A percentile compares a stretch with the other conserved stretches of the same genome.
Conservation (phyloP, 1,284 basidiomycete species). For the Malassezia nana region DNA sequence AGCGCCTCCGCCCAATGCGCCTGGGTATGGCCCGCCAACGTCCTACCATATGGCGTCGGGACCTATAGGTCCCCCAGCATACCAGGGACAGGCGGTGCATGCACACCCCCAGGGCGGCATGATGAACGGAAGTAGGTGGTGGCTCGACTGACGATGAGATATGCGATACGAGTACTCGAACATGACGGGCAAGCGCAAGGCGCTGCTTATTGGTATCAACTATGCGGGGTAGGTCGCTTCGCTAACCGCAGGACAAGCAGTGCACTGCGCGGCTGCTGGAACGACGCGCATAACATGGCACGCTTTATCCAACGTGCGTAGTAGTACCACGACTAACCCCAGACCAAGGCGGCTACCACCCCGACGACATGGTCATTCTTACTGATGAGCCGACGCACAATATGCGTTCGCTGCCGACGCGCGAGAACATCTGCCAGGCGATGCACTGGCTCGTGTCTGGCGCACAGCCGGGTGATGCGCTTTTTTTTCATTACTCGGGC, state of each 20-base stretch:
- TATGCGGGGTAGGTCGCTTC: constrained; percentile 27
- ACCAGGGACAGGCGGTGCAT: constrained; percentile 28
- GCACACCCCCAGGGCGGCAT: constrained; percentile 33
- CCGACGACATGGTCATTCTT: constrained; percentile 47
- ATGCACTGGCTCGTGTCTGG: constrained; percentile 47
- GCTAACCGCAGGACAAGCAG: constrained; percentile 18
- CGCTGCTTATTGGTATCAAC: constrained; percentile 47
- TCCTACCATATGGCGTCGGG: constrained; percentile 21
- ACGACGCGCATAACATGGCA: constrained; percentile 46
- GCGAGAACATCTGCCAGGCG: constrained; percentile 45
- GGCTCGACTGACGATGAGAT: constrained; percentile 7
- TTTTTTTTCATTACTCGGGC: constrained; percentile 47
- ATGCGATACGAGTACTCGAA: constrained; percentile 41
- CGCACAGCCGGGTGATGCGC: constrained; percentile 41
- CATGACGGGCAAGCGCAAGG: constrained; percentile 46
- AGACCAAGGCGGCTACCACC: constrained; percentile 38
- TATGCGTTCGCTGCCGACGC: constrained; percentile 40
- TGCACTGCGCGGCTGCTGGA: constrained; percentile 46
- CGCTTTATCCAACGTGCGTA: constrained; percentile 31
- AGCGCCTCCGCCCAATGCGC: constrained; percentile 21
- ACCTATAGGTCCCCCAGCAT: constrained; percentile 33
- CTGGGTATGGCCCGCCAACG: constrained; percentile 22
- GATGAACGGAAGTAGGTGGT: constrained; percentile 27
- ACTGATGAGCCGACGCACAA: constrained; percentile 37
- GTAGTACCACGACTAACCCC: not conserved